Evolutionary conservation across 371 early-diverging fungal species (phyloP).

Genomic region (Sporodiniella umbellata): DNA sequence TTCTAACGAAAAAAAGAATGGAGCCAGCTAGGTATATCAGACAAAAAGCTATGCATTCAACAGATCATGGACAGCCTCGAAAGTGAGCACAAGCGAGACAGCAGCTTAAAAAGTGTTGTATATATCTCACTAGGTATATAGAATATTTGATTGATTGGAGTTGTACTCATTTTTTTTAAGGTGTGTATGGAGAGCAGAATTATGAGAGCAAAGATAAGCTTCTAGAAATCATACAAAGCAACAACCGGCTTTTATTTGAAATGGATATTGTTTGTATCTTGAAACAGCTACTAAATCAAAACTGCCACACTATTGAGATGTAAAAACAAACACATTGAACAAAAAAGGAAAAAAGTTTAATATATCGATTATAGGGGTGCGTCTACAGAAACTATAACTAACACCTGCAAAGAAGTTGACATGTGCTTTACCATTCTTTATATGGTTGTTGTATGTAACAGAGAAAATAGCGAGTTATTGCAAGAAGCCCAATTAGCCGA

Average conservation of each 20-base stretch:
- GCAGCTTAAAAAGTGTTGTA: slow-evolving; percentile 47
- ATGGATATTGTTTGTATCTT: slow-evolving; percentile 50
- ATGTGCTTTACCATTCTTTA: slow-evolving; percentile 59
- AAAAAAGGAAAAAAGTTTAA: background rate
- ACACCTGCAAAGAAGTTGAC: slow-evolving; percentile 53
- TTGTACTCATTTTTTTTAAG: slow-evolving; percentile 16
- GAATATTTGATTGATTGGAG: background rate
- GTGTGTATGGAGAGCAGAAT: slow-evolving; percentile 18
- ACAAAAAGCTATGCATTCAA: slow-evolving; percentile 34
- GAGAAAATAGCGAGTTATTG: slow-evolving; percentile 23
- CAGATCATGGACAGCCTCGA: slow-evolving; percentile 56
- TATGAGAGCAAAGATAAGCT: slow-evolving; percentile 31
- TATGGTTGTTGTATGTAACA: slow-evolving; percentile 48
- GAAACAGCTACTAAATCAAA: slow-evolving; percentile 46
- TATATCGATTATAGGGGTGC: background rate
- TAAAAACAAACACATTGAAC: background rate
- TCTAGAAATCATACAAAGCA: slow-evolving; percentile 39
- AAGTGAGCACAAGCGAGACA: slow-evolving; percentile 37
- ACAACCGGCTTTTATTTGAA: slow-evolving; percentile 43
- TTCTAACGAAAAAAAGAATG: slow-evolving; percentile 11
- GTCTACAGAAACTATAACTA: slow-evolving; percentile 9
- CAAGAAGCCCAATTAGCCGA: slow-evolving; percentile 38
- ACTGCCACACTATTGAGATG: slow-evolving; percentile 22
- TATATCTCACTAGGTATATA: slow-evolving; percentile 63
- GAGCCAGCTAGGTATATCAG: slow-evolving; percentile 3